Base-by-base conservation (phyloP, 208 protist genomes). In the Trypanosoma melophagium region DNA sequence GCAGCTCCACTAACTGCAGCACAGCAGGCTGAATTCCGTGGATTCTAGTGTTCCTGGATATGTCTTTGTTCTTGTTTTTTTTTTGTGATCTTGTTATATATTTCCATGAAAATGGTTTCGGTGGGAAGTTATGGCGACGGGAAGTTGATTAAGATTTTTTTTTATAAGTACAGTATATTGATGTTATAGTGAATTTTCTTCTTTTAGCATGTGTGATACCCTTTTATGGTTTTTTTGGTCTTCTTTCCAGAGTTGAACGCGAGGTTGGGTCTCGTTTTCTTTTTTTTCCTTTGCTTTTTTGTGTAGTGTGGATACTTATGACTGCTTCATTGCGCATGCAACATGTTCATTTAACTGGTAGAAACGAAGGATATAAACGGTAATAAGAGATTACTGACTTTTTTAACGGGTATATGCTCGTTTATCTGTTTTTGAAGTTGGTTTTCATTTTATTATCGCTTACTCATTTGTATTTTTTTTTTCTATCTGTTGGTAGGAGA, bases 21-120 rank as follows among this genome's bases (percentile, higher is more conserved):
- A 4, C 91, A 96, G 66, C 91, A 96, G 72, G 81, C 83, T 0
- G 84, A 92, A 75, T 96, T 96, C 63, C 80, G 79, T 69, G 74
- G 57, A 21, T 94, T 94, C 64, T 93, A 80, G 66, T 10, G 8
- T 25, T 10, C 12, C 7, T 22, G 10, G 10, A 28, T 45, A 25
- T 52, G 16, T 31, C 7, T 42, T 38, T 38, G 5, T 38, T 60
- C 2, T 62, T 56, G 61, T 69, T 52, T 69, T 69, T 28, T 60
- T 50, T 54, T 28, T 31, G 1, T 69, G 21, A 17, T 44, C 38
- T 50, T 59, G n/a, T 41, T 50, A 12, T 54, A 41, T 10, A 57
- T 14, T 35, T 2, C 35, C 25, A 19, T 10, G 14, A 12, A 19
- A n/a, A n/a, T 35, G 9, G 35, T n/a, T 14, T 40, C 12, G 17